Conservation (phyloP, 2,329 filamentous ascomycete genomes). For the Aspergillus chevalieri region DNA sequence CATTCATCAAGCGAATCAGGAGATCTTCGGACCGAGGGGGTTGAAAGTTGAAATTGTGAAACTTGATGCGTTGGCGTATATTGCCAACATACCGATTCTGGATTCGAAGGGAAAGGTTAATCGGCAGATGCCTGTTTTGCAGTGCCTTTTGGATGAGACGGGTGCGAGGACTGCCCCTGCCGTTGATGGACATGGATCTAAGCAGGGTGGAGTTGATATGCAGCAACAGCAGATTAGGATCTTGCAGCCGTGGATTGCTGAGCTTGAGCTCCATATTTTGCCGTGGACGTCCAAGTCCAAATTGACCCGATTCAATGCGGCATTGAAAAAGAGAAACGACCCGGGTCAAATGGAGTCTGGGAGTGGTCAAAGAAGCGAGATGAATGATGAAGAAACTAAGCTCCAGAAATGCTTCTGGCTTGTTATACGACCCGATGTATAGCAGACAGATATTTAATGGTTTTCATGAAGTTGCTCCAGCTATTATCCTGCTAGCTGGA, state of each 20-base stretch:
- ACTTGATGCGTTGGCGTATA: slow-evolving; percentile 20
- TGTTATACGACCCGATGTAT: background rate
- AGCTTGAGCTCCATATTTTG: slow-evolving; percentile 15
- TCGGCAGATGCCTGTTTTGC: slow-evolving; percentile 11
- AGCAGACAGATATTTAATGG: too few relatives aligned
- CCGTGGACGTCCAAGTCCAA: slow-evolving; percentile 18
- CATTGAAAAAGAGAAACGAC: slow-evolving; percentile 17
- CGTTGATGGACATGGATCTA: background rate
- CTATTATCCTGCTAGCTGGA: too few relatives aligned
- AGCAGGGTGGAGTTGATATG: background rate
- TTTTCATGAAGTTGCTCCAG: too few relatives aligned
- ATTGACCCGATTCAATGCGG: slow-evolving; percentile 17
- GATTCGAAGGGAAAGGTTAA: slow-evolving; percentile 18
- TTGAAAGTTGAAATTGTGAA: slow-evolving; percentile 8
- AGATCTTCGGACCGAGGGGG: background rate
- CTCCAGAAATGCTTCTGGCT: background rate
- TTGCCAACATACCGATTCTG: slow-evolving; percentile 21
- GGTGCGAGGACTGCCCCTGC: background rate
- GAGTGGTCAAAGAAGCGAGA: background rate
- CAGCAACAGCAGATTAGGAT: slow-evolving; percentile 8
- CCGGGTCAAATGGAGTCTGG: background rate
- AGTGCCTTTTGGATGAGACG: slow-evolving; percentile 4
- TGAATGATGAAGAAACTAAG: background rate
- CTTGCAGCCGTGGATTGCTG: slow-evolving; percentile 22
- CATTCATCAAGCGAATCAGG: background rate